phyloP scores from a whole-genome alignment of 768 basidiomycete genomes.

The Serendipita sp. region DNA sequence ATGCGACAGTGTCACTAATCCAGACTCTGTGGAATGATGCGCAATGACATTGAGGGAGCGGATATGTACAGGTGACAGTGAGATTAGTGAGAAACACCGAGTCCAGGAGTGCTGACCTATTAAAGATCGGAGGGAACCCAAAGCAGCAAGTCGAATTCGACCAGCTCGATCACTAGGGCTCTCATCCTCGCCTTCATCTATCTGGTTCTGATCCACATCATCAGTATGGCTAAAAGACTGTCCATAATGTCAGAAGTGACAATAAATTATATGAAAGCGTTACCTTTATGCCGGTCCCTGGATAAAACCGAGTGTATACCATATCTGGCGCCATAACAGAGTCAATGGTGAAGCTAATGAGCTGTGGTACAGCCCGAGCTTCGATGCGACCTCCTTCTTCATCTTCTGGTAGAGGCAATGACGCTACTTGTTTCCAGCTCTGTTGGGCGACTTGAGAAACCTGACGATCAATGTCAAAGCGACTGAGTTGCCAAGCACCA shows the following conservation, averaged over 20 bases:
- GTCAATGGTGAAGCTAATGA: background rate
- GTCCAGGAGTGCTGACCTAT: conserved; percentile 29
- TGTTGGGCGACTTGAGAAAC: conserved; percentile 36
- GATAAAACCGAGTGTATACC: background rate
- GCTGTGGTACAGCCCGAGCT: background rate
- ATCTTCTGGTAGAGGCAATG: background rate
- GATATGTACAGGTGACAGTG: background rate
- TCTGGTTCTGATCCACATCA: background rate
- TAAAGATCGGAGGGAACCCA: conserved; percentile 50
- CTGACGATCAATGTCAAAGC: conserved; percentile 54
- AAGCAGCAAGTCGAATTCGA: conserved; percentile 48
- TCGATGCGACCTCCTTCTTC: background rate
- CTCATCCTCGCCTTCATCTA: conserved; percentile 46
- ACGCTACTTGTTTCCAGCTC: conserved; percentile 34
- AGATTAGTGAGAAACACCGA: background rate
- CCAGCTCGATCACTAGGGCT: conserved; percentile 52
- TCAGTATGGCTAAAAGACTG: background rate
- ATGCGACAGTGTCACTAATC: background rate
- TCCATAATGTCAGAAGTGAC: no score
- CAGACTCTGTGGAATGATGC: background rate
- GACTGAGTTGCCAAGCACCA: conserved; percentile 58
- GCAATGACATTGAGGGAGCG: no score
- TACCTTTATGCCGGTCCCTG: background rate
- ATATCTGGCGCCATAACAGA: background rate
- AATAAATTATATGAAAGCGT: no score